These are phyloP conservation scores for Eustoma russellianum DNA, from an alignment of 257 asterid species.

Conservation along the genomic window DNA sequence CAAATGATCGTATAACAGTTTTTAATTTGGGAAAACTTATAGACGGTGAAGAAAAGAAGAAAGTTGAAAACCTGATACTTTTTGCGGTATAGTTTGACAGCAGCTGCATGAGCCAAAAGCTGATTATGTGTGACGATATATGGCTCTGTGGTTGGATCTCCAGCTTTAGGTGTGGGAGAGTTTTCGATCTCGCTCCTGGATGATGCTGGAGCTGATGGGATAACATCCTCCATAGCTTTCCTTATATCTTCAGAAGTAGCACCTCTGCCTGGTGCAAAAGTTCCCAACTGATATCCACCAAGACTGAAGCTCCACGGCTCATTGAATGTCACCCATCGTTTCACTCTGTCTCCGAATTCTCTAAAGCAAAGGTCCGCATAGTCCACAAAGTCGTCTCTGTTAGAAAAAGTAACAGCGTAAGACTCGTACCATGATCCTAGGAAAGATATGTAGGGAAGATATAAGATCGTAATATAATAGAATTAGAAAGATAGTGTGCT, in stretches of 20 bases:
- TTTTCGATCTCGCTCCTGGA: not conserved
- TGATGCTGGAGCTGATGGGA: not conserved
- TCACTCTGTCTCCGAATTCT: not conserved
- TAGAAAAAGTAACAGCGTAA: no score
- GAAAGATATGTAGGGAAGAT: no score
- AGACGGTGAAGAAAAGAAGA: not conserved
- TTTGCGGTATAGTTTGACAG: not conserved
- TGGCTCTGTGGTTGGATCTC: not conserved
- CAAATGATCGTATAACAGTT: no score
- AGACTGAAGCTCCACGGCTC: not conserved
- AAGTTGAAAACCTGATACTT: not conserved
- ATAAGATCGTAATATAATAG: no score
- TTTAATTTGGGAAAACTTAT: not conserved
- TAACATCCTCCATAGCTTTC: not conserved
- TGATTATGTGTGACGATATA: not conserved
- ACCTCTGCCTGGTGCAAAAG: not conserved
- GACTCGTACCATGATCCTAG: no score
- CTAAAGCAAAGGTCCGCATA: constrained; percentile 2
- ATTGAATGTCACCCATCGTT: not conserved
- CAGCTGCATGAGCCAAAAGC: constrained; percentile 2
- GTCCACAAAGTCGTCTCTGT: not conserved
- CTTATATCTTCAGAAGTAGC: not conserved
- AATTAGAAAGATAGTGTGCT: not conserved
- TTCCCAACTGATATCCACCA: not conserved
- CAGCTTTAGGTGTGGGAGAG: not conserved